These are phyloP conservation scores for Aspergillus pseudoglaucus DNA, from an alignment of 2,329 filamentous ascomycete genomes.

Conservation along the genomic window DNA sequence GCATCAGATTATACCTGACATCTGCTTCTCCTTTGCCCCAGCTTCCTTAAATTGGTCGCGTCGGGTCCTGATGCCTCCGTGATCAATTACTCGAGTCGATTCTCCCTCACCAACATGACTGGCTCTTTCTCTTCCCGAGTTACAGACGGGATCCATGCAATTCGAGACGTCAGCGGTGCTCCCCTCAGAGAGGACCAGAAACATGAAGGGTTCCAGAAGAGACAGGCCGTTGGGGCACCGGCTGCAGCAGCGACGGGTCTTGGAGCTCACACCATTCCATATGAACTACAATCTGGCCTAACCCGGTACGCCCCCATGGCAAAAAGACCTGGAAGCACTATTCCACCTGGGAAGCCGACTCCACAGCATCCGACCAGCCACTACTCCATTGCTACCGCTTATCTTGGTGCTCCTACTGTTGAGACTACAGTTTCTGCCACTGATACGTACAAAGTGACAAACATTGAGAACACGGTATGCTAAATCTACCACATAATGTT, in stretches of 20 bases:
- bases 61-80: slow-evolving; percentile 48
- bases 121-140: slow-evolving; percentile 46
- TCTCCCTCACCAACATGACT: slow-evolving; percentile 59
- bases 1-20: background rate
- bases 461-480: slow-evolving; percentile 55
- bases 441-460: slow-evolving; percentile 46
- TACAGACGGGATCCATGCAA: slow-evolving; percentile 29
- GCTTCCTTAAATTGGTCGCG: slow-evolving; percentile 56
- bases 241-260: background rate
- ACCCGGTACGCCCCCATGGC: slow-evolving; percentile 59
- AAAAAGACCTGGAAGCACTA: slow-evolving; percentile 52
- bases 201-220: slow-evolving; percentile 23
- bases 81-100: slow-evolving; percentile 57
- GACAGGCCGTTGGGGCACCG: slow-evolving; percentile 17
- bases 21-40: slow-evolving; percentile 17
- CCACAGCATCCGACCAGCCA: slow-evolving; percentile 52
- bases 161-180: slow-evolving; percentile 24
- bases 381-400: slow-evolving; percentile 47
- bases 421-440: slow-evolving; percentile 46
- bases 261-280: slow-evolving; percentile 40
- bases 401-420: slow-evolving; percentile 40
- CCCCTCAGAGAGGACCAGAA: slow-evolving; percentile 14
- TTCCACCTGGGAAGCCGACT: slow-evolving; percentile 46
- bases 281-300: slow-evolving; percentile 48
- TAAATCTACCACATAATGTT: background rate